Percentiles rank a stretch among this genome's conserved stretches.
Evolutionary conservation across 2,329 filamentous ascomycete genomes (phyloP).

Genomic region (Alternaria sp.): DNA sequence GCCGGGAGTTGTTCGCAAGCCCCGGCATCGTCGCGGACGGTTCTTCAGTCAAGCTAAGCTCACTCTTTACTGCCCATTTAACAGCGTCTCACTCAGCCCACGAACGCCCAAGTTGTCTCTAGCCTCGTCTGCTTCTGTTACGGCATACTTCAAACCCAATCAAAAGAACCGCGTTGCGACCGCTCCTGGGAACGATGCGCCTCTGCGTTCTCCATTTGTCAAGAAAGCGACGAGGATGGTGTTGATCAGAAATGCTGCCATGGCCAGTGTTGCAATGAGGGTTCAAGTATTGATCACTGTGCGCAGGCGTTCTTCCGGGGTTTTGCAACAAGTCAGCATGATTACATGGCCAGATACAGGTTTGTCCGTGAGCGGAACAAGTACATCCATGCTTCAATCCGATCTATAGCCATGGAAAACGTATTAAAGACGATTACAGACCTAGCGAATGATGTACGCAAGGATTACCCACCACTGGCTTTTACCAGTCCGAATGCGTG

Average conservation of each 20-base stretch:
- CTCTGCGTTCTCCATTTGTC: background rate
- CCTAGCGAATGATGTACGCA: background rate
- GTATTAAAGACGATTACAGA: fast-evolving
- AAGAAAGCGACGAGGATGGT: background rate
- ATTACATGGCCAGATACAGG: background rate
- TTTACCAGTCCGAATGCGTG: background rate
- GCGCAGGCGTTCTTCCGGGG: background rate
- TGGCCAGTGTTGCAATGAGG: background rate
- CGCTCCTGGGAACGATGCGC: background rate
- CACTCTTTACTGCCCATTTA: background rate
- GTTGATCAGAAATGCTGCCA: background rate
- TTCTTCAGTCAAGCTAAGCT: background rate
- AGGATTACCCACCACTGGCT: background rate
- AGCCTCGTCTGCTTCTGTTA: background rate
- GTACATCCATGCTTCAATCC: background rate
- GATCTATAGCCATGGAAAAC: background rate
- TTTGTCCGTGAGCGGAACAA: background rate
- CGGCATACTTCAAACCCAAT: background rate
- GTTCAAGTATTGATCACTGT: background rate
- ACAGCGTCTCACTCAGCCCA: background rate
- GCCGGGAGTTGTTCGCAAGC: background rate
- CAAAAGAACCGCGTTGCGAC: background rate
- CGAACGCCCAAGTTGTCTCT: background rate
- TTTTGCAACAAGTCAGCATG: background rate
- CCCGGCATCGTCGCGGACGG: background rate